A percentile compares a stretch with the other conserved stretches of the same genome.
These are phyloP conservation scores for Chlamydomonas sphaeroides DNA, from an alignment of 139 green algal genomes.

Conservation along the genomic window DNA sequence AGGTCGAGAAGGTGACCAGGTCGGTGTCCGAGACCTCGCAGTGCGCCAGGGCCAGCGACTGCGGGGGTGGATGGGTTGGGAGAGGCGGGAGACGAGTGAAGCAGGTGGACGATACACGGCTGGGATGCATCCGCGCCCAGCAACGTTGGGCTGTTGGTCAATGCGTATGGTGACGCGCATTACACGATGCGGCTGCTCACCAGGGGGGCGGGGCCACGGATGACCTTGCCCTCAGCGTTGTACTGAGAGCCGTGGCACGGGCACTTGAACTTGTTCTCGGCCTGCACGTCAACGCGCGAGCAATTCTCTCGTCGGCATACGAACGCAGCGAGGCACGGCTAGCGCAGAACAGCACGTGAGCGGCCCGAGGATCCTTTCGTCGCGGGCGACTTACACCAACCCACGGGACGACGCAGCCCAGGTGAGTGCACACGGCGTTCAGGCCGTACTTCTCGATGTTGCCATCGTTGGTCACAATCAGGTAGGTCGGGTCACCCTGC, in stretches of 20 bases:
- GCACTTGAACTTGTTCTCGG: slow-evolving; percentile 99
- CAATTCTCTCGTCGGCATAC: too few species aligned
- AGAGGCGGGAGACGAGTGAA: too few species aligned
- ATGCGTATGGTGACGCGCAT: too few species aligned
- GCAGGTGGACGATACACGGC: too few species aligned
- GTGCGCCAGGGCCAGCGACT: slow-evolving; percentile 97
- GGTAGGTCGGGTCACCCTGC: slow-evolving; percentile 97
- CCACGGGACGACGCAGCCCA: slow-evolving; percentile 99
- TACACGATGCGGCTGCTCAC: slow-evolving; percentile 52
- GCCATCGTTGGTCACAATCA: slow-evolving; percentile 90
- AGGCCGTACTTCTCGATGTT: slow-evolving; percentile 93
- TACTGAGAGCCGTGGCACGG: slow-evolving; percentile 99
- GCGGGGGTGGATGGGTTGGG: slow-evolving; percentile 37
- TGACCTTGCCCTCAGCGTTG: slow-evolving; percentile 94
- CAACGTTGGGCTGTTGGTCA: too few species aligned
- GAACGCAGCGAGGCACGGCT: too few species aligned
- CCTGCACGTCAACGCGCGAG: too few species aligned
- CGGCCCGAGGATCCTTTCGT: too few species aligned
- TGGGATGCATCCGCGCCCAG: too few species aligned
- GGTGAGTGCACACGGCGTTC: slow-evolving; percentile 99
- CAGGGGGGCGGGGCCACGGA: slow-evolving; percentile 93
- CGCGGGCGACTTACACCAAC: slow-evolving; percentile 69
- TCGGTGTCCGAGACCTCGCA: slow-evolving; percentile 76
- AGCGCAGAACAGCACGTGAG: too few species aligned
- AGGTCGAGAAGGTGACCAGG: slow-evolving; percentile 90